Conservation (phyloP, 2,329 filamentous ascomycete species). For the Fusarium piperis region DNA sequence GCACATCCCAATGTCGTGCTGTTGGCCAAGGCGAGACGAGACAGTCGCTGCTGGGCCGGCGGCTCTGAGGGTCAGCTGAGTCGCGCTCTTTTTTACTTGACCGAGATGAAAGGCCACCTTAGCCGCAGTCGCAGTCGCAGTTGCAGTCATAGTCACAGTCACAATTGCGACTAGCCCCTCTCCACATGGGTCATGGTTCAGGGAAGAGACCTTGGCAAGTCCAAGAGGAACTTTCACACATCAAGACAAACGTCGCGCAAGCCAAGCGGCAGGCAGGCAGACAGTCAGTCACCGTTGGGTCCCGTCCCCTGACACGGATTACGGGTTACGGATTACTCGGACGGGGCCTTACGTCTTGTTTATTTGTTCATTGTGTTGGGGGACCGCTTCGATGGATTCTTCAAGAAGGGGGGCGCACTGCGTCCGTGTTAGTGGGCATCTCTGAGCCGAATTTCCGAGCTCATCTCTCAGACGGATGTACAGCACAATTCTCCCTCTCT, state of each 20-base stretch:
- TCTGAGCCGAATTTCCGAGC: slow-evolving; percentile 32
- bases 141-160: neutral
- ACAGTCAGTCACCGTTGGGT: neutral
- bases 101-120: slow-evolving; percentile 4
- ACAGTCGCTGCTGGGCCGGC: neutral
- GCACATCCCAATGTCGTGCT: neutral
- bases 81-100: slow-evolving; percentile 3
- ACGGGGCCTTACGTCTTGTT: neutral
- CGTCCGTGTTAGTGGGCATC: slow-evolving; percentile 9
- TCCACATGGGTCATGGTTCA: neutral
- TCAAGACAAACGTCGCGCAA: neutral
- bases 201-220: neutral
- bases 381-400: neutral
- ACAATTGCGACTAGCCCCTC: neutral
- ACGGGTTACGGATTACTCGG: neutral
- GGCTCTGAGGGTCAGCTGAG: neutral
- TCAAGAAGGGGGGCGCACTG: slow-evolving; percentile 9
- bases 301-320: neutral
- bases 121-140: neutral
- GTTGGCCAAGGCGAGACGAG: neutral
- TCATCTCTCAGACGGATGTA: slow-evolving; percentile 9
- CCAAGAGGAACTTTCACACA: neutral
- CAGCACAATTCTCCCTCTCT: slow-evolving; percentile 1
- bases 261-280: neutral
- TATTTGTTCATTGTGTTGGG: neutral